Evolutionary conservation across 306 rosid genomes (phyloP), one percentile per base, ranked within the genome.

Genomic region (Malus sieversii): DNA sequence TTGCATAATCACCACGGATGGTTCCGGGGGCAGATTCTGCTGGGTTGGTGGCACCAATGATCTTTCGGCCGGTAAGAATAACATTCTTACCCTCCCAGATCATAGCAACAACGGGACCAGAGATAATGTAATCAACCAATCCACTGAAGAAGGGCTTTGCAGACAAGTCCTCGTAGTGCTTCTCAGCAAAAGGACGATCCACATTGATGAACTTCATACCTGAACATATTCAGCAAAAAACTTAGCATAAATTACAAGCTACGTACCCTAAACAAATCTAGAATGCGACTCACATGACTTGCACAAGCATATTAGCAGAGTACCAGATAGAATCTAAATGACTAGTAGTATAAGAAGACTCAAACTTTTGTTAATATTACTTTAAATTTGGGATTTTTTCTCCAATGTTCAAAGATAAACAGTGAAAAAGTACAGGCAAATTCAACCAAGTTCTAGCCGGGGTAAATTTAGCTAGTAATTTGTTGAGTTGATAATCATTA

Each of bases 71-170:
- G 48, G 97, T 90, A 0, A 74, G 2, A 63, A 95, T 90, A 74
- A 89, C 96, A 76, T 83, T 86, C 87, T 95, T 92, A 2, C 98
- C 98, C 87, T 95, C 98, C 98, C 97, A 95, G 25, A 92, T 73
- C 97, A 87, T 95, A n/a, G 98, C 98, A 73, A 90, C 98, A 83
- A 95, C 97, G 15, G 98, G 97, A 9, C 98, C 98, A 42, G 91
- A 87, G 20, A 91, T 78, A 6, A 91, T 91, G 84, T 94, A 94
- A 1, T 91, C 98, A 59, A 94, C 97, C 90, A 94, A 84, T 9
- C 95, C 91, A 45, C 45, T 85, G 70, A 91, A 94, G 81, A 94
- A 94, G 63, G 98, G 98, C 89, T 94, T 94, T 18, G 94, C 87
- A 80, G 98, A 89, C 79, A 94, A 86, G 78, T 94, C 98, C 0